Percentiles rank a stretch among this genome's conserved stretches.
Evolutionary conservation across 345 rosid species (phyloP).

Genomic region (Mangifera indica): DNA sequence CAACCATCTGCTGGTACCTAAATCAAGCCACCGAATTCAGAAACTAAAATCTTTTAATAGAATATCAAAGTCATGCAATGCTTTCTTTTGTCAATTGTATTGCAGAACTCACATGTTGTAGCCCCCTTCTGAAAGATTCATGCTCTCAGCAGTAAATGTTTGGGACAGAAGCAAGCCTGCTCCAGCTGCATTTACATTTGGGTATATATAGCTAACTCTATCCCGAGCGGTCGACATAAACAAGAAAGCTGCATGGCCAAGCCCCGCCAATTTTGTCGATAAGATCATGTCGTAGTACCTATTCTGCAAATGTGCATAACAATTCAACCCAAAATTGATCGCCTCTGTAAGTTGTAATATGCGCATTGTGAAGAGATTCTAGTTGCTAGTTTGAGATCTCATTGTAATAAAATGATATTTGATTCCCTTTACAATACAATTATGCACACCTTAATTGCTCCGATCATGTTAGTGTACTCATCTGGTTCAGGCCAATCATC

Average conservation of each 20-base stretch:
- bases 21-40: slow-evolving; percentile 13
- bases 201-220: slow-evolving; percentile 81
- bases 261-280: slow-evolving; percentile 88
- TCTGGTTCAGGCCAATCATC: slow-evolving; percentile 87
- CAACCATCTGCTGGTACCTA: slow-evolving; percentile 86
- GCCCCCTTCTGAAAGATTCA: slow-evolving; percentile 76
- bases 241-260: slow-evolving; percentile 87
- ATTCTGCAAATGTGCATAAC: slow-evolving; percentile 40
- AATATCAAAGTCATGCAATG: neutral
- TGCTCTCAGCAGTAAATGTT: slow-evolving; percentile 60
- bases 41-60: neutral
- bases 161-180: slow-evolving; percentile 80
- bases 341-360: slow-evolving; percentile 8
- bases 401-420: neutral
- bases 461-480: slow-evolving; percentile 78
- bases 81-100: neutral
- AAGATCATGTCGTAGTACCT: slow-evolving; percentile 94
- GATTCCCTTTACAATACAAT: neutral
- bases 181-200: slow-evolving; percentile 93
- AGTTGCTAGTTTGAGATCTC: neutral
- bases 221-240: slow-evolving; percentile 87
- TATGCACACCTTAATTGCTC: slow-evolving; percentile 63
- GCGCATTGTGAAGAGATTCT: neutral
- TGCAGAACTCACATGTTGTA: slow-evolving; percentile 58
- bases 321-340: slow-evolving; percentile 7